Percentiles rank a stretch among this genome's conserved stretches.
Conservation (phyloP, 2,329 filamentous ascomycete species). For the Colletotrichum costaricense region DNA sequence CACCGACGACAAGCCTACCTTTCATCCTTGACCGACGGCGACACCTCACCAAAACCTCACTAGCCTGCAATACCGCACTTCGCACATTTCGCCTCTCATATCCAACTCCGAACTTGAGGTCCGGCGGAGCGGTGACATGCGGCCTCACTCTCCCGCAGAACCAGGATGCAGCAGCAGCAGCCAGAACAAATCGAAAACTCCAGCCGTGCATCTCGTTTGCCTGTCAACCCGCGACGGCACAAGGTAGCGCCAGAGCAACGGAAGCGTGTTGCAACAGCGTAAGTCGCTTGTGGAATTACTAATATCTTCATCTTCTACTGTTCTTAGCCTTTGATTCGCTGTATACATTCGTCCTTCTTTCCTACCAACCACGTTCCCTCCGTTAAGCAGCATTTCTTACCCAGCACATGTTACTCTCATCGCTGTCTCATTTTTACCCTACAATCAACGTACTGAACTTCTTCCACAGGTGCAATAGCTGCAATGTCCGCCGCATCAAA, state of each 20-base stretch:
- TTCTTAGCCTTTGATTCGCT: background rate
- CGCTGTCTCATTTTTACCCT: background rate
- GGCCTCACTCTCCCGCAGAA: constrained; percentile 28
- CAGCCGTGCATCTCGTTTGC: constrained; percentile 50
- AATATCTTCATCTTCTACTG: background rate
- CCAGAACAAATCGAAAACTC: constrained; percentile 26
- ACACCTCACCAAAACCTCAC: background rate
- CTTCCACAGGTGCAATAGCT: constrained; percentile 60
- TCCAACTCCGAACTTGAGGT: background rate
- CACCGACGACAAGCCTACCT: background rate
- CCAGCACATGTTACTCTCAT: background rate
- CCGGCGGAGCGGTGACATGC: constrained; percentile 32
- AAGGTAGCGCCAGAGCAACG: constrained; percentile 59
- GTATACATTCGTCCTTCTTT: background rate
- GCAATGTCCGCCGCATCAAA: constrained; percentile 63
- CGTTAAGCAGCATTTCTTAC: background rate
- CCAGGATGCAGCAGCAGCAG: constrained; percentile 35
- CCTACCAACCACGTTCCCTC: background rate
- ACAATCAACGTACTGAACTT: background rate
- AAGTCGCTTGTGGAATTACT: constrained; percentile 41
- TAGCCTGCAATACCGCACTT: background rate
- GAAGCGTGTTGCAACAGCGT: constrained; percentile 63
- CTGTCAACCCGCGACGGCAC: constrained; percentile 61
- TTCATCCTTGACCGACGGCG: background rate
- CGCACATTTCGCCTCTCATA: background rate